Evolutionary conservation across 106 monocot species (phyloP).

Genomic region (Dendrobium catenatum): DNA sequence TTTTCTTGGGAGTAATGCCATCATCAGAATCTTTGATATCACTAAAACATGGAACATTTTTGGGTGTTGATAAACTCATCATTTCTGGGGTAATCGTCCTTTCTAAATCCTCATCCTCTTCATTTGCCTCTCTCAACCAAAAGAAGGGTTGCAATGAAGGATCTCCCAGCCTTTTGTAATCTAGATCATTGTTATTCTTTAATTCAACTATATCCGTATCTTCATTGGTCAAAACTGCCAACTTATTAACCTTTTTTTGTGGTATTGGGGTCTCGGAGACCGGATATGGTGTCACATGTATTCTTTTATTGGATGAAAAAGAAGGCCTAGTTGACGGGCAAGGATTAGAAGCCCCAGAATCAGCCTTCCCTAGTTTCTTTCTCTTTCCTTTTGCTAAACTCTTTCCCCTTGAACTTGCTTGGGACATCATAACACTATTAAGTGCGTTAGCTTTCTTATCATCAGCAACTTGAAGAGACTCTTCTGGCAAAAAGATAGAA

Average conservation of each 20-base stretch:
- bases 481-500: background rate
- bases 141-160: constrained; percentile 70
- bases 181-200: constrained; percentile 12
- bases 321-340: constrained; percentile 31
- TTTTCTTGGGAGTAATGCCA: constrained; percentile 15
- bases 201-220: background rate
- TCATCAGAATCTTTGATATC: constrained; percentile 86
- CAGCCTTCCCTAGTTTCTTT: constrained; percentile 12
- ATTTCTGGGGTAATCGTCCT: constrained; percentile 32
- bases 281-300: constrained; percentile 65
- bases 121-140: constrained; percentile 63
- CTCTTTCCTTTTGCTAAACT: constrained; percentile 12
- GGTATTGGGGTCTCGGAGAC: constrained; percentile 55
- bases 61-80: constrained; percentile 21
- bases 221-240: constrained; percentile 11
- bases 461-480: constrained; percentile 1
- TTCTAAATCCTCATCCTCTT: constrained; percentile 21
- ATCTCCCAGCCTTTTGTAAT: constrained; percentile 11
- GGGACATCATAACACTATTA: constrained; percentile 3
- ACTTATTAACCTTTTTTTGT: constrained; percentile 26
- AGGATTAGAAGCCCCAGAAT: constrained; percentile 12
- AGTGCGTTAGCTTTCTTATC: constrained; percentile 11
- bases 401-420: constrained; percentile 26
- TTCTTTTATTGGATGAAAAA: constrained; percentile 68
- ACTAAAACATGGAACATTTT: constrained; percentile 68